Base-by-base conservation (phyloP, 495 filamentous ascomycete genomes). In the Hypoxylon fuscum region DNA sequence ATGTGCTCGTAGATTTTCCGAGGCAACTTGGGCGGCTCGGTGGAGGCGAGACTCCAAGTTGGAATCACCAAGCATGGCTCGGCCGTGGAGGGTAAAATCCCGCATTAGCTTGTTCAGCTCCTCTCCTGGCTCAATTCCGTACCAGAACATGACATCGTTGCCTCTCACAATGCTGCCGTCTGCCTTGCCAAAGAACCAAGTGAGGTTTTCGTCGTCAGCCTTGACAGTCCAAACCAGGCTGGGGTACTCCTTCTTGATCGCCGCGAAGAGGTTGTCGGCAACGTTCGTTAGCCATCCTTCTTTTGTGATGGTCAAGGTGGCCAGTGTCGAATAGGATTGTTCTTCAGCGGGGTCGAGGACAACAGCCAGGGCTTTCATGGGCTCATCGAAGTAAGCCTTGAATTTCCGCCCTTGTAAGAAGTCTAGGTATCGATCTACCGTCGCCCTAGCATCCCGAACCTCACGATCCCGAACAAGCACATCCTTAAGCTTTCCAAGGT, bases 171-270 rank as follows among this genome's bases (percentile, higher is more conserved):
- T 80, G 75, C 90, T 96, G 43, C 96, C 96, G 58, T 96, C 91
- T 7, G 95, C 90, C 81, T 97, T 97, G 77, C 96, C 94, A 62
- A 96, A 97, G 81, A 98, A 98, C 95, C 95, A 98, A 22, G 90
- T 92, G 68, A 98, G 81, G 73, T 98, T 98, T 83, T 98, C 96
- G 62, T 98, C 95, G 59, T 95, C 91, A 66, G 92, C 89, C 78
- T 91, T 93, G 37, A 97, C 95, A n/a, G 92, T 96, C 94, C 95
- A 98, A 29, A 93, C 88, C 50, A 98, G 84, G 77, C 88, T 93
- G 59, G 91, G 87, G 72, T 91, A 90, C 68, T 97, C 93, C 76
- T 94, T 96, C 80, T 93, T 92, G 70, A 98, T 89, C 50, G 89
- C 86, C 45, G 90, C 87, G 74, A 98, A 97, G 46, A 98, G 90